A percentile compares a stretch with the other conserved stretches of the same genome.
Conservation (phyloP, 768 basidiomycete genomes). For the Amanita pseudoporphyria region DNA sequence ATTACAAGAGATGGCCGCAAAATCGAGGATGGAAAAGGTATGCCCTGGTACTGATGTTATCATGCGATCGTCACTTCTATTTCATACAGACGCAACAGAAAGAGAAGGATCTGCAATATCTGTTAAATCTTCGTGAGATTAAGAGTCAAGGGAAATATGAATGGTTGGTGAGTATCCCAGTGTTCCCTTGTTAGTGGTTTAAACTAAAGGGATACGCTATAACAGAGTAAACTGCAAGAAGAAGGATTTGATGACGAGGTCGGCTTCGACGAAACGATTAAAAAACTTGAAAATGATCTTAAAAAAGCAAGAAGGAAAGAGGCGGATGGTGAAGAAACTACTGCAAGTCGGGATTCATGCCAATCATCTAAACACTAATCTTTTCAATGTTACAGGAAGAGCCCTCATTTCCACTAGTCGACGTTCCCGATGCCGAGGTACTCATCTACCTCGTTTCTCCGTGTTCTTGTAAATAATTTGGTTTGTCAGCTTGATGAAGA, state of each 20-base stretch:
- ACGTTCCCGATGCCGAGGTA: conserved; percentile 84
- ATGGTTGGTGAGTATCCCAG: conserved; percentile 46
- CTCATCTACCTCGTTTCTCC: conserved; percentile 12
- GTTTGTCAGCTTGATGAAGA: conserved; percentile 72
- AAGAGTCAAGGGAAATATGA: conserved; percentile 58
- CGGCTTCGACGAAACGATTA: conserved; percentile 72
- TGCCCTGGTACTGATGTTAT: conserved; percentile 3
- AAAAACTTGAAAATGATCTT: conserved; percentile 74
- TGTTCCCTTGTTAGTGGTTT: neutral
- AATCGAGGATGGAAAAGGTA: conserved; percentile 80
- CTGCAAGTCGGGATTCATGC: conserved; percentile 21
- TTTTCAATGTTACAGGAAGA: conserved; percentile 47
- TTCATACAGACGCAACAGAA: conserved; percentile 54
- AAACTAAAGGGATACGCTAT: neutral
- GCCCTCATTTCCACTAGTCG: conserved; percentile 83
- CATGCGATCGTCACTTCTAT: neutral
- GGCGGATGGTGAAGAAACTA: conserved; percentile 56
- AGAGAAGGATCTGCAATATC: conserved; percentile 61
- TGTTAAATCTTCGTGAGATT: conserved; percentile 55
- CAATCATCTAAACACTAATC: neutral
- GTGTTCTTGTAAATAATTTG: neutral
- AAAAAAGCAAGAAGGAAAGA: conserved; percentile 80
- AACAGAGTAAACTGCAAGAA: conserved; percentile 47
- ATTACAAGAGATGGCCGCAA: conserved; percentile 86
- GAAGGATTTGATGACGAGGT: conserved; percentile 76